Evolutionary conservation across 306 rosid genomes (phyloP).

Genomic region (Styphnolobium japonicum): DNA sequence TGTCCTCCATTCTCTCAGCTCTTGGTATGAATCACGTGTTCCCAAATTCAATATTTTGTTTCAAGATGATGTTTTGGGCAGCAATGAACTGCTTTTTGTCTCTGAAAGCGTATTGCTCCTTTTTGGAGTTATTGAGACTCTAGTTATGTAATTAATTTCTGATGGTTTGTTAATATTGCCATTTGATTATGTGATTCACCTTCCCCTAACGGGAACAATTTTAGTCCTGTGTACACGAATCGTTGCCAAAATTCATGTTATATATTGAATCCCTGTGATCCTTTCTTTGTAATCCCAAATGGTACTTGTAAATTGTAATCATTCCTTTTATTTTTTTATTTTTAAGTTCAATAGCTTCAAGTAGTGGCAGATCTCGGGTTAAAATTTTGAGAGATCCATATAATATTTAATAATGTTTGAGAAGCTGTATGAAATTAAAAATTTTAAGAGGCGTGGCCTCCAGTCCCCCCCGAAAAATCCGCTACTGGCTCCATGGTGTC

Average conservation of each 20-base stretch:
- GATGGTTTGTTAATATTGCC: neutral
- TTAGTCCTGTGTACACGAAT: neutral
- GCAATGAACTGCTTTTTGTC: neutral
- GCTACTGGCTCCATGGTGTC: neutral
- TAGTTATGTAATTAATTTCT: neutral
- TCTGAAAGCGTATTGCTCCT: neutral
- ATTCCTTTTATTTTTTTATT: neutral
- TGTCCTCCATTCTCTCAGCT: constrained; percentile 10
- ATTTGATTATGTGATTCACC: neutral
- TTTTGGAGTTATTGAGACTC: neutral
- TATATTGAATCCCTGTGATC: neutral
- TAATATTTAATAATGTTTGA: neutral
- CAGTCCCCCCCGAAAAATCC: neutral
- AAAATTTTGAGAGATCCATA: neutral
- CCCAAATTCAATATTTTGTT: constrained; percentile 13
- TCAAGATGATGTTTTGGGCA: constrained; percentile 3
- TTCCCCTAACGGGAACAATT: neutral
- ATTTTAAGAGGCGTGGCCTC: neutral
- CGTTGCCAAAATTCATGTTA: neutral
- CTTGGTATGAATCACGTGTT: neutral
- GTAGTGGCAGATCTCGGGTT: neutral
- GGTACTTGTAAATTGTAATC: neutral
- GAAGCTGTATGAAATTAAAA: neutral
- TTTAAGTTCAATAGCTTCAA: neutral
- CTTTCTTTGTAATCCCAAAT: neutral